Evolutionary conservation across 2,329 filamentous ascomycete genomes (phyloP).

Genomic region (Microthyrium microscopicum): DNA sequence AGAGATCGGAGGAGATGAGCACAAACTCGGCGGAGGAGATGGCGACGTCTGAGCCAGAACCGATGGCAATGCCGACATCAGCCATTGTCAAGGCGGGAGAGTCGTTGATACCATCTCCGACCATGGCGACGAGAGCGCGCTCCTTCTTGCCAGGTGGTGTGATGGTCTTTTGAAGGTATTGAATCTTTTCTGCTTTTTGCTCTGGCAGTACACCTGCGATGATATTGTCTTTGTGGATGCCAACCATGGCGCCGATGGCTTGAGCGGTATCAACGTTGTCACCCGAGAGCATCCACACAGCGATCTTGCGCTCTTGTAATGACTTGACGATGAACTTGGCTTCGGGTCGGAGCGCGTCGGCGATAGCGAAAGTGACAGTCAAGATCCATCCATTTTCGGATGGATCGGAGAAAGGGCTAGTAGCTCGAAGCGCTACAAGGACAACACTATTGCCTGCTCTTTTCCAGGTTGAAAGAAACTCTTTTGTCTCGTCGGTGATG

Average conservation of each 20-base stretch:
- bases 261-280: constrained; percentile 75
- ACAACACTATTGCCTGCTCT: constrained; percentile 25
- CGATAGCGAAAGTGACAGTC: constrained; percentile 53
- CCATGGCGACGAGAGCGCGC: constrained; percentile 56
- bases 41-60: constrained; percentile 66
- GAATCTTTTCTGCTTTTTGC: constrained; percentile 61
- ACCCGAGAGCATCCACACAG: constrained; percentile 84
- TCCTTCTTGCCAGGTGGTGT: constrained; percentile 11
- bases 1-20: constrained; percentile 53
- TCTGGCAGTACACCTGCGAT: constrained; percentile 76
- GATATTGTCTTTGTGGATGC: constrained; percentile 57
- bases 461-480: constrained; percentile 23
- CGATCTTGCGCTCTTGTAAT: constrained; percentile 47
- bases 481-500: constrained; percentile 12
- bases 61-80: constrained; percentile 70
- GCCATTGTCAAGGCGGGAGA: constrained; percentile 64
- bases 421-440: constrained; percentile 17
- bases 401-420: constrained; percentile 8
- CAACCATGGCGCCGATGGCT: constrained; percentile 59
- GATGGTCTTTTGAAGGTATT: constrained; percentile 24
- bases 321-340: constrained; percentile 46
- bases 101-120: constrained; percentile 78
- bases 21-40: constrained; percentile 71
- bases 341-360: constrained; percentile 66
- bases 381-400: constrained; percentile 24